Base-by-base conservation (phyloP, 129 eudicot species). In the Pseudognaphalium luteoalbum region DNA sequence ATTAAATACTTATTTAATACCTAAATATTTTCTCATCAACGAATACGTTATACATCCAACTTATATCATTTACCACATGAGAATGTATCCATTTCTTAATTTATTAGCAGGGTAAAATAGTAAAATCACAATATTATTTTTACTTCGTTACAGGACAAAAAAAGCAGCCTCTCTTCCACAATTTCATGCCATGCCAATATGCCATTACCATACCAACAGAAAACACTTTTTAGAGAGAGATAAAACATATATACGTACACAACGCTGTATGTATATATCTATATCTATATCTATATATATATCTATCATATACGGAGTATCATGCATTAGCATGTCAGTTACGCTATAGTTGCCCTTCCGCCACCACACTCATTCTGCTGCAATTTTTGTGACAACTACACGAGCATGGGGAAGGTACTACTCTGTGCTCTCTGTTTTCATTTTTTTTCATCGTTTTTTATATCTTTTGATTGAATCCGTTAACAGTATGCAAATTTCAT, bases 291-390 rank as follows among this genome's bases (percentile, higher is more conserved):
- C 2, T 6, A 6, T 75, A 42, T 59, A 68, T 68, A 77, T 57
- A 51, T 54, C 17, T 54, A 54, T 4, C 19, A 14, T 41, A 20
- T 69, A 34, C 4, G 3, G 14, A 41, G n/a, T 34, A 67, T 47
- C 33, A 41, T n/a, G 16, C 60, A 77, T 77, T 35, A 20, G 60
- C 14, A 35, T 77, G 75, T 28, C 76, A 78, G 65, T 78, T 78
- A 29, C 82, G 29, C 62, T 29, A 61, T 70, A 78, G 64, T 60
- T 59, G 63, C 6, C 22, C 76, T 78, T 51, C 68, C 76, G 50
- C 51, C 32, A 59, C 22, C 61, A 29, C 59, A 59, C 61, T 41
- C 59, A 59, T 47, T 4, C 59, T 61, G 75, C 37, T 61, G 76
- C 71, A 41, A 20, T 12, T 69, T 21, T 52, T 61, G 5, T 5